Evolutionary conservation across 208 protist genomes (phyloP), one percentile per base, ranked within the genome.

Genomic region (Leishmania lainsoni): DNA sequence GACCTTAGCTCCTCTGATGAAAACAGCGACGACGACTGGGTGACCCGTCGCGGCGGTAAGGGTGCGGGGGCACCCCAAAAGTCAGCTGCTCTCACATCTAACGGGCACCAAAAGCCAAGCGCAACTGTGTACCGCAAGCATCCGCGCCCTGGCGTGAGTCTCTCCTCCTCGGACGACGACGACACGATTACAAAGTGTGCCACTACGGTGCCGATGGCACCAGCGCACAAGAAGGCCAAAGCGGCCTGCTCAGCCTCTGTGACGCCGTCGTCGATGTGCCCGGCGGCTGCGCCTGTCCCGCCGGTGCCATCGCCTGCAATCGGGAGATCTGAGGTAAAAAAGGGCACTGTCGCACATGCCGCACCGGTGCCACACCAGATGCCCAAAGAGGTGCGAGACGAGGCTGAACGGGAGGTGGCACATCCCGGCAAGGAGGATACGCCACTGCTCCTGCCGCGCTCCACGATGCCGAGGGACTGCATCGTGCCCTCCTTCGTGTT

Each of bases 401-500:
- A 65, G 17, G 48, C 54, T 4, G 56, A 32, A 26, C 10, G 35
- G 9, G 51, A 48, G 52, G 8, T 65, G 48, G 20, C 26, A 68
- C 77, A 83, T 16, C 39, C 29, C 1, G 52, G 26, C 10, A 87
- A 84, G 82, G 70, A 81, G 68, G 76, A 86, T 79, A 83, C 86
- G 3, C 86, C 84, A 29, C 73, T 89, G 63, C 61, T 87, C n/a
- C 79, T 89, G 63, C 85, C 87, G 66, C 83, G 78, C 9, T 89
- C 86, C n/a, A 89, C 85, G 8, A 80, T 82, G 71, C 75, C 85
- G 20, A 85, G 61, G 54, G 83, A 91, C 22, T 93, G 88, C 77
- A 66, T 89, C 39, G 87, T 94, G 68, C 87, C 90, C 0, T 83
- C 83, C 78, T 94, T 97, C 73, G 86, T 92, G 22, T 83, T 97